Evolutionary conservation across 2,329 filamentous ascomycete genomes (phyloP).

Genomic region (Pseudocercospora cruenta): DNA sequence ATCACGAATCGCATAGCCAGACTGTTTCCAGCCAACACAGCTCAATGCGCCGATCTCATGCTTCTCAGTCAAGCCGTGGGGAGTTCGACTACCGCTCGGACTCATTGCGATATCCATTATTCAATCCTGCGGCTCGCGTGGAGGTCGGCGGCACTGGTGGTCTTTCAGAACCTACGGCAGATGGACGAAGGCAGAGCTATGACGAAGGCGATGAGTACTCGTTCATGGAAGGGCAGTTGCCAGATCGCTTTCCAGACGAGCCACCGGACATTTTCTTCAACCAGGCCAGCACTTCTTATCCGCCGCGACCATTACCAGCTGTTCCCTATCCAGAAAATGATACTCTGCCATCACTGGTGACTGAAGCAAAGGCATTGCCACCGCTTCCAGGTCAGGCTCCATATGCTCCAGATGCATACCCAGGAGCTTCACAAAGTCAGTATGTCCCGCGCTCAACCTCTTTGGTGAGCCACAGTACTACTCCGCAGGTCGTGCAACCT

Average conservation of each 20-base stretch:
- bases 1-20: slow-evolving; percentile 42
- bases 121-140: slow-evolving; percentile 68
- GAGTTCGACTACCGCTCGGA: slow-evolving; percentile 52
- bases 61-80: slow-evolving; percentile 43
- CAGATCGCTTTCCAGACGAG: slow-evolving; percentile 53
- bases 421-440: slow-evolving; percentile 33
- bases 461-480: slow-evolving; percentile 77
- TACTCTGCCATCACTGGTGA: slow-evolving; percentile 30
- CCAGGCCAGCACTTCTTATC: slow-evolving; percentile 68
- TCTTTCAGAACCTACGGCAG: slow-evolving; percentile 71
- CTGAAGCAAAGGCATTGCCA: slow-evolving; percentile 24
- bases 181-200: slow-evolving; percentile 74
- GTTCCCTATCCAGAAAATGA: slow-evolving; percentile 62
- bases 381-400: slow-evolving; percentile 24
- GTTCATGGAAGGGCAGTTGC: slow-evolving; percentile 47
- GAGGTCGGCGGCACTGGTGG: slow-evolving; percentile 92
- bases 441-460: slow-evolving; percentile 76
- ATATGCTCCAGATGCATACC: slow-evolving; percentile 34
- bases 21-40: slow-evolving; percentile 49
- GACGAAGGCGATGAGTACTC: slow-evolving; percentile 84
- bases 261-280: slow-evolving; percentile 94
- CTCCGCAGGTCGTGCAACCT: slow-evolving; percentile 78
- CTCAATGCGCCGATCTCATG: slow-evolving; percentile 50
- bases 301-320: slow-evolving; percentile 60
- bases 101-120: slow-evolving; percentile 58